phyloP scores from a whole-genome alignment of 345 rosid genomes.

The Gynandropsis gynandra region DNA sequence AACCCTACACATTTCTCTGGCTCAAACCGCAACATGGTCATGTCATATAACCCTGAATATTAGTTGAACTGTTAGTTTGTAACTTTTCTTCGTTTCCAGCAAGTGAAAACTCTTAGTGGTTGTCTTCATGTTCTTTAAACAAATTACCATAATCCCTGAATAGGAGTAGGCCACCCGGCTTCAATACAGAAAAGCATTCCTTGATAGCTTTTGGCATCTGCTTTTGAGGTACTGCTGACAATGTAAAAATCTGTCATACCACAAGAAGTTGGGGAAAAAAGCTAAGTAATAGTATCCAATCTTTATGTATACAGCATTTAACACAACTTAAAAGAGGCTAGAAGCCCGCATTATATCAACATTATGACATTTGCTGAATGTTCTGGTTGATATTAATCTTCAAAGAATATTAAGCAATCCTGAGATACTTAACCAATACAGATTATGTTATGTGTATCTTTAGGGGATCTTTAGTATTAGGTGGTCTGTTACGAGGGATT shows the following conservation, averaged over 20 bases:
- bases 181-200: slow-evolving; percentile 62
- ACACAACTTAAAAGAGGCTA: not conserved
- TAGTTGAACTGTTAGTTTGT: slow-evolving; percentile 21
- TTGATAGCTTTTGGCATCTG: slow-evolving; percentile 53
- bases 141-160: slow-evolving; percentile 84
- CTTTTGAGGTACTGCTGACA: slow-evolving; percentile 71
- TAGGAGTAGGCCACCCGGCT: slow-evolving; percentile 70
- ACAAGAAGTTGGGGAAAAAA: slow-evolving; percentile 1
- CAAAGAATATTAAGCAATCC: not conserved
- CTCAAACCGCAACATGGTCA: slow-evolving; percentile 88
- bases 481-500: too few species aligned
- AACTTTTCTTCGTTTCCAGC: not conserved
- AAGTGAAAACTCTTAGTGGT: not conserved
- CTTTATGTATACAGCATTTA: not conserved
- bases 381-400: not conserved
- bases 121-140: slow-evolving; percentile 2
- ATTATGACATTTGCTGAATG: not conserved
- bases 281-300: not conserved
- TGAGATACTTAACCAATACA: not conserved
- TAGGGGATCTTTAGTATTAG: too few species aligned
- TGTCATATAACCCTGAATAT: slow-evolving; percentile 76
- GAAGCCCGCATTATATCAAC: slow-evolving; percentile 1
- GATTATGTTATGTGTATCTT: too few species aligned
- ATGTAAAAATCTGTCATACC: slow-evolving; percentile 63
- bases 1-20: slow-evolving; percentile 62